These are phyloP conservation scores for Trypanosoma lewisi DNA, from an alignment of 208 protist species.

Conservation along the genomic window DNA sequence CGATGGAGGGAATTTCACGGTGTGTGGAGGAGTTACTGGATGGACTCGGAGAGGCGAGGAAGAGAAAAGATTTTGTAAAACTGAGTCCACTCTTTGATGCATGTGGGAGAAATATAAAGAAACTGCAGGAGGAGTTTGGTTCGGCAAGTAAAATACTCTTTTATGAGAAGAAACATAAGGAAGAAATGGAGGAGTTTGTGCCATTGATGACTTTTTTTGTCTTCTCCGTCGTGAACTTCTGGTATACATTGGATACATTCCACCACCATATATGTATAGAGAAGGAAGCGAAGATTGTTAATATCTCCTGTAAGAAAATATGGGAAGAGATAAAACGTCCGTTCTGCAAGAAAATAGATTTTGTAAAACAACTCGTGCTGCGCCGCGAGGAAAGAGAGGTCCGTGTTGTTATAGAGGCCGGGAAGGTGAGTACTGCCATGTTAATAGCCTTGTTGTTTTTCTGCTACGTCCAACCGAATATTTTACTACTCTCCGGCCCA, in stretches of 20 bases:
- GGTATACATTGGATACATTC: conserved; percentile 58
- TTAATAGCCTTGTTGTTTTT: conserved; percentile 76
- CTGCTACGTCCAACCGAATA: conserved; percentile 54
- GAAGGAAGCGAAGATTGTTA: conserved; percentile 11
- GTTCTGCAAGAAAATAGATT: conserved; percentile 41
- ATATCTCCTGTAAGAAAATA: conserved; percentile 21
- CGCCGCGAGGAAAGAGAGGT: conserved; percentile 38
- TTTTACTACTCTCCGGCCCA: conserved; percentile 62
- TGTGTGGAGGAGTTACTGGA: conserved; percentile 53
- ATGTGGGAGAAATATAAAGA: conserved; percentile 42
- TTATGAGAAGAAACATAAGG: conserved; percentile 39
- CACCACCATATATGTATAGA: conserved; percentile 25
- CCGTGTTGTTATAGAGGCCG: conserved; percentile 66
- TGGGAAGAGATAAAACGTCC: conserved; percentile 26
- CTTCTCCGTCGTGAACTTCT: conserved; percentile 80
- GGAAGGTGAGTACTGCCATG: conserved; percentile 77
- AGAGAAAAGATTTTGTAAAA: conserved; percentile 39
- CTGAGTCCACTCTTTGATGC: conserved; percentile 49
- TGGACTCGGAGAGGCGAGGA: conserved; percentile 41
- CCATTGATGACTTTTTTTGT: conserved; percentile 84
- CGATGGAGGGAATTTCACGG: conserved; percentile 55
- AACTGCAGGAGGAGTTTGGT: conserved; percentile 66
- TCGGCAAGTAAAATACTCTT: conserved; percentile 52
- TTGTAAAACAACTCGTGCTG: conserved; percentile 39
- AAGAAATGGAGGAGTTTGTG: conserved; percentile 74